Percentiles rank a stretch among this genome's conserved stretches.
Conservation (phyloP, 2,329 filamentous ascomycete species). For the Fusarium concolor region DNA sequence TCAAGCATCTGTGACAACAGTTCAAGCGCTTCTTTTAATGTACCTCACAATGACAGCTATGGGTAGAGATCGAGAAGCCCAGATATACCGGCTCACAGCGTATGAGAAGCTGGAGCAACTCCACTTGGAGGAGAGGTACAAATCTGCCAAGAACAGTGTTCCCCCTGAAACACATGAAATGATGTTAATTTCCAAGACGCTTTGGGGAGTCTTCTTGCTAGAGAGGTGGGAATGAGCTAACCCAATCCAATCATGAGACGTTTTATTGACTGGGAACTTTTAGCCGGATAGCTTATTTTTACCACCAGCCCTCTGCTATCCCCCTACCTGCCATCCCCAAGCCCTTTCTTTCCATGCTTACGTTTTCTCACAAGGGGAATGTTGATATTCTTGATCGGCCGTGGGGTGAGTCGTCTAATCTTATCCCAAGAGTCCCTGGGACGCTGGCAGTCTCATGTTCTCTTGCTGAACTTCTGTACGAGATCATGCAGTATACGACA, state of each 20-base stretch:
- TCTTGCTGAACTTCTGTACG: neutral
- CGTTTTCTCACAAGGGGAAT: neutral
- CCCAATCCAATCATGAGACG: neutral
- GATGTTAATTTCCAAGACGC: neutral
- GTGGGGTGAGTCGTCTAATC: neutral
- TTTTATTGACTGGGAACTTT: neutral
- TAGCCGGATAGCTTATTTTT: conserved; percentile 12
- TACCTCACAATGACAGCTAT: neutral
- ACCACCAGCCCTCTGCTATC: neutral
- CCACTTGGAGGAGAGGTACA: neutral
- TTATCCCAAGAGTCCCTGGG: conserved; percentile 1
- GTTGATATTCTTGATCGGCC: neutral
- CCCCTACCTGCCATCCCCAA: neutral
- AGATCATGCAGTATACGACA: conserved; percentile 3
- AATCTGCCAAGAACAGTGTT: neutral
- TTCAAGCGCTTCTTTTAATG: neutral
- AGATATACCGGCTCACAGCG: neutral
- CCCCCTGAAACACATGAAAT: neutral
- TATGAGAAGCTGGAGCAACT: conserved; percentile 3
- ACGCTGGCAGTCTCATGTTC: neutral
- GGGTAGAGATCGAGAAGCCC: neutral
- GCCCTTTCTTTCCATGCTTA: neutral
- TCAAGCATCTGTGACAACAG: neutral
- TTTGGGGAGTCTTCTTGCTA: conserved; percentile 3
- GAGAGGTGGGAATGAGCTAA: conserved; percentile 1